Evolutionary conservation across 768 basidiomycete species (phyloP).

Genomic region (Russula emetica): DNA sequence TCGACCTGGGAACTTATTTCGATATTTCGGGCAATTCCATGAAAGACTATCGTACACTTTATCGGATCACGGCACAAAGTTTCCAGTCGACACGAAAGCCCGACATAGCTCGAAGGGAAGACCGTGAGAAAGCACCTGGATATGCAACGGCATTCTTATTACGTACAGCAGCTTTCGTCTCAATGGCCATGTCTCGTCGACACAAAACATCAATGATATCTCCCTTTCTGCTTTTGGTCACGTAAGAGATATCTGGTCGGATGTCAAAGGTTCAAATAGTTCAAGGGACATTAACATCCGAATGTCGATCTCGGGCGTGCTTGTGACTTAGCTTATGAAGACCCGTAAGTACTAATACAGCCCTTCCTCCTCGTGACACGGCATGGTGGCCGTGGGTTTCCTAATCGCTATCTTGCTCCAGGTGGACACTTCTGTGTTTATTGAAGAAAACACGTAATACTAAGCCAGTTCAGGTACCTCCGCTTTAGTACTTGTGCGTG

Average conservation of each 20-base stretch:
- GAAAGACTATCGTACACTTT: neutral
- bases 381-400: neutral
- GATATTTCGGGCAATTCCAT: neutral
- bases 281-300: neutral
- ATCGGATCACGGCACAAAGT: neutral
- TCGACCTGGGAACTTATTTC: no score
- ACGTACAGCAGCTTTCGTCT: neutral
- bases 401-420: neutral
- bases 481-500: no score
- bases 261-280: neutral
- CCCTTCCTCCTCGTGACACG: neutral
- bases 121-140: no score
- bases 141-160: neutral
- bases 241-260: neutral
- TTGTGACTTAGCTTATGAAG: neutral
- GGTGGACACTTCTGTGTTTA: neutral
- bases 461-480: constrained; percentile 3
- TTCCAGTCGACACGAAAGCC: neutral
- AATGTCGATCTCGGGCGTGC: neutral
- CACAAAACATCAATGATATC: neutral
- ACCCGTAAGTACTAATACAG: no score
- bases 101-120: no score
- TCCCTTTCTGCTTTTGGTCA: neutral
- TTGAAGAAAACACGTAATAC: neutral
- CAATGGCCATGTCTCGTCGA: neutral